Percentiles rank a stretch among this genome's conserved stretches.
phyloP scores from a whole-genome alignment of 257 asterid genomes.

The Jaltomata sinuosa region DNA sequence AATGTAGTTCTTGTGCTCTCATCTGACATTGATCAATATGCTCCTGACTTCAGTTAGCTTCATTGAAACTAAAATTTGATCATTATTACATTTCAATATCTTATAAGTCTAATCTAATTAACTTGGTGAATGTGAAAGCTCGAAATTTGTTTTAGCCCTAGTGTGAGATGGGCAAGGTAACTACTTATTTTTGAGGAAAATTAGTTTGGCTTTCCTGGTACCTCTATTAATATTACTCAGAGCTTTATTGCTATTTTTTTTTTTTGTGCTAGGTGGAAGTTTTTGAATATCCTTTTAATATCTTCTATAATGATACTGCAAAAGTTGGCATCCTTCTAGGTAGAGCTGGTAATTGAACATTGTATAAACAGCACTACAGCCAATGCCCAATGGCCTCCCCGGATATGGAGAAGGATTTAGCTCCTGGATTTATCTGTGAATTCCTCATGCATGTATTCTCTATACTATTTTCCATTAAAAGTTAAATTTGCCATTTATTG shows the following conservation, averaged over 20 bases:
- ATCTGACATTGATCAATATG: background rate
- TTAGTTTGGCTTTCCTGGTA: background rate
- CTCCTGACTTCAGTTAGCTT: background rate
- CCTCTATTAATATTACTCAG: background rate
- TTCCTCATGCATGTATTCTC: background rate
- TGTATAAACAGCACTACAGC: background rate
- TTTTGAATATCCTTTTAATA: background rate
- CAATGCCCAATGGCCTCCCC: background rate
- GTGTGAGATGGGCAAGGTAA: background rate
- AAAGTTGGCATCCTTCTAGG: background rate
- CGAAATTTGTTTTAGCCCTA: background rate
- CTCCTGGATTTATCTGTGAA: background rate
- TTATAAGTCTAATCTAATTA: background rate
- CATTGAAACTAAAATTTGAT: background rate
- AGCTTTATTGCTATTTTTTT: background rate
- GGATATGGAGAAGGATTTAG: background rate
- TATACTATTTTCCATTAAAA: background rate
- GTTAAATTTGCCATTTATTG: slow-evolving; percentile 14
- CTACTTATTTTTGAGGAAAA: background rate
- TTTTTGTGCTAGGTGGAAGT: background rate
- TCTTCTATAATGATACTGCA: background rate
- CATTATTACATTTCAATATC: background rate
- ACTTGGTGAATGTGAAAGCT: background rate
- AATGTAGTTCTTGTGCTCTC: background rate
- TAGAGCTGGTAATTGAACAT: background rate